Conservation (phyloP, 2,329 filamentous ascomycete species). For the Trichoderma hamatum region DNA sequence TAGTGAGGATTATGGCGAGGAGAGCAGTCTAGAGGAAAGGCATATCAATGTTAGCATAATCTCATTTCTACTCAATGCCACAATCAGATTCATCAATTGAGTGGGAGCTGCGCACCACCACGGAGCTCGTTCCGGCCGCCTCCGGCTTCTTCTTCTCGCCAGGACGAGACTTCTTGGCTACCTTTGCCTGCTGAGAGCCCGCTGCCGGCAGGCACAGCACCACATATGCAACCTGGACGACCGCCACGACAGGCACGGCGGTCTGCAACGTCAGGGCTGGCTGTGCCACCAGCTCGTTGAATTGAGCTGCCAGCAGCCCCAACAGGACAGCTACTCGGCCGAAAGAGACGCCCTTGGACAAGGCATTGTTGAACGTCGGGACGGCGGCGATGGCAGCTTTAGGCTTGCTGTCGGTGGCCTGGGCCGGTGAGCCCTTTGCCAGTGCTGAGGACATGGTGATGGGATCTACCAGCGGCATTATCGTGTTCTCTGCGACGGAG, state of each 20-base stretch:
- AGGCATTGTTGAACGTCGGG: slow-evolving; percentile 42
- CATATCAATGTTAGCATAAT: background rate
- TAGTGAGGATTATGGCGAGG: slow-evolving; percentile 61
- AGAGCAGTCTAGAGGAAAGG: slow-evolving; percentile 44
- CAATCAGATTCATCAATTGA: background rate
- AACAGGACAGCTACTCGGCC: slow-evolving; percentile 70
- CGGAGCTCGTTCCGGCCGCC: slow-evolving; percentile 47
- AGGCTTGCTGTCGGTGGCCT: slow-evolving; percentile 36
- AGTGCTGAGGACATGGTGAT: slow-evolving; percentile 46
- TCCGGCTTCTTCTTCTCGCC: slow-evolving; percentile 59
- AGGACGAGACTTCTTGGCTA: slow-evolving; percentile 53
- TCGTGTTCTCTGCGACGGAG: background rate
- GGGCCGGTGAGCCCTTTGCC: slow-evolving; percentile 37
- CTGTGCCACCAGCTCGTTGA: slow-evolving; percentile 68
- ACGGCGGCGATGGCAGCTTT: slow-evolving; percentile 43
- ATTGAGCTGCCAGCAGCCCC: slow-evolving; percentile 63
- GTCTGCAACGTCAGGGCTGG: slow-evolving; percentile 66
- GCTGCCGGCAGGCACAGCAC: slow-evolving; percentile 66
- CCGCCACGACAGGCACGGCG: slow-evolving; percentile 63
- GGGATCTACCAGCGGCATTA: slow-evolving; percentile 42
- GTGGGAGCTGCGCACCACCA: slow-evolving; percentile 49
- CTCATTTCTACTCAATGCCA: background rate
- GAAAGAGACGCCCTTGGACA: slow-evolving; percentile 59
- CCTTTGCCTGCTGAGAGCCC: slow-evolving; percentile 47
- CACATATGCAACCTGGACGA: slow-evolving; percentile 66